These are phyloP conservation scores for Pelargonium fulgidum DNA, from an alignment of 441 rosid genomes.

Conservation along the genomic window DNA sequence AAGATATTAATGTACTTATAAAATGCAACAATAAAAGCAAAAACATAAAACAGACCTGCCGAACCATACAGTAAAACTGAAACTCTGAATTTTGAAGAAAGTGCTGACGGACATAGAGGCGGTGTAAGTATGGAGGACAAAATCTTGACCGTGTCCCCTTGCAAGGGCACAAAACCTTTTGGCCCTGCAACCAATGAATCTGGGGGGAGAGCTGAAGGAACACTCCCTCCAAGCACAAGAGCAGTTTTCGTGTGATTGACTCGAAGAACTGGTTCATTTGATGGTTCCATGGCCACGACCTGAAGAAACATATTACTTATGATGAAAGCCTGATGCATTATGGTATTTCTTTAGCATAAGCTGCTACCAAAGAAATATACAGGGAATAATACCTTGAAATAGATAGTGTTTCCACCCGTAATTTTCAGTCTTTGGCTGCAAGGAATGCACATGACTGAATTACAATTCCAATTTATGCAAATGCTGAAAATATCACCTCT, in stretches of 20 bases:
- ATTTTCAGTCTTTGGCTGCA: slow-evolving; percentile 49
- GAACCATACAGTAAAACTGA: slow-evolving; percentile 72
- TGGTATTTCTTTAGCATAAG: slow-evolving; percentile 10
- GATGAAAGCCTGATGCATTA: slow-evolving; percentile 20
- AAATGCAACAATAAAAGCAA: slow-evolving; percentile 17
- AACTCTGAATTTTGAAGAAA: slow-evolving; percentile 82
- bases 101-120: slow-evolving; percentile 67
- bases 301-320: slow-evolving; percentile 31
- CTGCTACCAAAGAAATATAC: slow-evolving; percentile 1
- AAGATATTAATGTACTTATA: slow-evolving; percentile 1
- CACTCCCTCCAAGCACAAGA: slow-evolving; percentile 86
- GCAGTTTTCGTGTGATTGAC: slow-evolving; percentile 73
- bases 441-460: slow-evolving; percentile 57
- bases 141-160: slow-evolving; percentile 50
- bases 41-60: slow-evolving; percentile 42
- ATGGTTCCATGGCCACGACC: slow-evolving; percentile 93
- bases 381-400: slow-evolving; percentile 60
- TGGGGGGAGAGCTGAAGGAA: slow-evolving; percentile 75
- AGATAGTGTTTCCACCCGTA: slow-evolving; percentile 35
- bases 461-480: slow-evolving; percentile 62
- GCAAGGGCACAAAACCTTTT: slow-evolving; percentile 52
- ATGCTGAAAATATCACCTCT: slow-evolving; percentile 72
- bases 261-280: slow-evolving; percentile 64
- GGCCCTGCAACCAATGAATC: slow-evolving; percentile 48
- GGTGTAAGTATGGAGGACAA: slow-evolving; percentile 80